Evolutionary conservation across 805 yeast genomes (phyloP), one percentile per base, ranked within the genome.

Genomic region (Saccharomyces eubayanus): DNA sequence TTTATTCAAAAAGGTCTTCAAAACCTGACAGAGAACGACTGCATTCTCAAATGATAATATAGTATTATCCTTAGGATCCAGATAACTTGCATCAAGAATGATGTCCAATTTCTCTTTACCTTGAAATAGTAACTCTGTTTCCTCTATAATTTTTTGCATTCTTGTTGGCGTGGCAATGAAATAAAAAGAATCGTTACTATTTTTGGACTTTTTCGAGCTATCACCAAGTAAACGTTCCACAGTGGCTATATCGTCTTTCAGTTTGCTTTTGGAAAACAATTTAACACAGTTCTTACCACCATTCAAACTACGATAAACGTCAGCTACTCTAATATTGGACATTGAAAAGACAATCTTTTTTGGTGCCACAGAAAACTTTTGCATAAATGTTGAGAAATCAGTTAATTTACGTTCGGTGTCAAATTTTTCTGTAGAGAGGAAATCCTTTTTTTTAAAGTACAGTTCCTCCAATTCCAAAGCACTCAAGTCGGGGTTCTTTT

Each of bases 311-410:
- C 96, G 78, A 64, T 80, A 85, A 2, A 89, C 77, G 62, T 91
- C 97, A 63, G 97, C 92, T 1, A 89, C 94, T 59, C 97, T 77
- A 27, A 89, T 73, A 10, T 96, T 94, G 0, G 96, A 88, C 75
- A 86, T 78, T 0, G 91, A 84, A 69, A 58, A 82, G 66, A 70
- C 77, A 72, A 73, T 61, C 0, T 76, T 70, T n/a, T 70, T 62
- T 24, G 71, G 71, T 29, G 77, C 71, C 59, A 67, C 75, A 62
- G 85, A 79, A 55, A 75, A 79, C 41, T 71, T 68, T 41, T 73
- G 72, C 31, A 89, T 70, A 64, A 82, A 90, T 24, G 71, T 72
- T 2, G 78, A 68, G 53, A 87, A 73, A 58, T 83, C 81, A 1
- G 76, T 82, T 55, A 87, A 68, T 40, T 65, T 76, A 57, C 96